Evolutionary conservation across 345 rosid genomes (phyloP), one percentile per base, ranked within the genome.

Genomic region (Hevea brasiliensis): DNA sequence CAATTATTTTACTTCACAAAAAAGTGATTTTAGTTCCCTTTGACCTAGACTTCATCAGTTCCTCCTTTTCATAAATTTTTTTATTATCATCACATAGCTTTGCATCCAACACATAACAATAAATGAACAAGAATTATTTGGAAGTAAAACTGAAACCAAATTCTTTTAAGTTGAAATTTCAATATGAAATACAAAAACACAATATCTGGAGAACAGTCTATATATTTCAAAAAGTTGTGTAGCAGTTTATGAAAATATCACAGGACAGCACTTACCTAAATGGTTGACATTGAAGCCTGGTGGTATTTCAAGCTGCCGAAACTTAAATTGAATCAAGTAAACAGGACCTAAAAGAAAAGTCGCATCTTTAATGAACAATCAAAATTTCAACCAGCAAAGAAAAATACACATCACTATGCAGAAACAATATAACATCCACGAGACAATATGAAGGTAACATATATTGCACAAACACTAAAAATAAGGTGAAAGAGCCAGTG

Each of bases 221-320:
- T 50, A 50, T 50, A 14, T 50, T 50, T 2, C 51, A 47, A 10
- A 47, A 47, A 18, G 51, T 47, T 50, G 54, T 45, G 50, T 4
- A 13, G 40, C n/a, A 65, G 12, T 27, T 48, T 27, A 26, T 7
- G 37, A 29, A 13, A 27, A n/a, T 67, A 24, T n/a, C 62, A 10
- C 53, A 24, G 17, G 6, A 15, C 27, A 24, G 37, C 21, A 37
- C 85, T 57, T 87, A 95, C 99, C 99, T 59, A 92, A 83, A 83
- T 95, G 97, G 64, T 84, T 80, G 58, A 79, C 82, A 80, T 81
- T 82, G 85, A 89, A 95, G 80, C 89, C 88, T 13, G 98, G 94
- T 55, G 99, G 98, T 71, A 95, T 90, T 85, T 92, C 98, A 72
- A 86, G 84, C 81, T 89, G 98, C 61, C 98, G 99, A 73, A 95